A percentile compares a stretch with the other conserved stretches of the same genome.
These are phyloP conservation scores for Anaeromyces robustus DNA, from an alignment of 192 early-diverging fungal species.

Conservation along the genomic window DNA sequence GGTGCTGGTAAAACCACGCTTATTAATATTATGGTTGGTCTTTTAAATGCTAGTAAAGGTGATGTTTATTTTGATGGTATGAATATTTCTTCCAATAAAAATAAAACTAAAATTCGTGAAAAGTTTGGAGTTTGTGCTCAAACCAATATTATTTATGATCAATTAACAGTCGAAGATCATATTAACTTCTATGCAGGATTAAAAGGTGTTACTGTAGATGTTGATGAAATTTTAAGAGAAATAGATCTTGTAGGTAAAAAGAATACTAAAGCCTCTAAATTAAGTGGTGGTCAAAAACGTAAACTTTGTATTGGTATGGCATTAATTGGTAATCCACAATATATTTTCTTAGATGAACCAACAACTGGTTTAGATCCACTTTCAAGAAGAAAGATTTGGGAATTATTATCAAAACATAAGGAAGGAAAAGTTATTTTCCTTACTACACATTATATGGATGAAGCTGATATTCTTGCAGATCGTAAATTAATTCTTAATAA, in stretches of 20 bases:
- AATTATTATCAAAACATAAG: neutral
- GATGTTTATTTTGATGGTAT: neutral
- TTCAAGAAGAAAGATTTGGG: neutral
- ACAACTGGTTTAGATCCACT: neutral
- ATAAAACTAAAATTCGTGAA: neutral
- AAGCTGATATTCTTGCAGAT: neutral
- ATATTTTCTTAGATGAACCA: neutral
- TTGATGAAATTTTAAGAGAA: neutral
- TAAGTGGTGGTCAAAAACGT: neutral
- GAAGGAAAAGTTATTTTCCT: neutral
- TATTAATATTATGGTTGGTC: neutral
- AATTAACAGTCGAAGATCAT: neutral
- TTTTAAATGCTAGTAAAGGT: neutral
- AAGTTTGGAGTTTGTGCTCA: neutral
- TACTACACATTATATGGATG: neutral
- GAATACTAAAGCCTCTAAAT: neutral
- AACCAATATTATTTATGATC: neutral
- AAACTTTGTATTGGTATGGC: neutral
- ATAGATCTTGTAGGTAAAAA: neutral
- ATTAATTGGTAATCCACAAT: neutral
- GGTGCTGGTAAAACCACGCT: neutral
- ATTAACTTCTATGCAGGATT: neutral
- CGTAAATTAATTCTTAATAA: neutral
- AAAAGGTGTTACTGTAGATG: neutral
- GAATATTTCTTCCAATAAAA: neutral